Percentiles rank a stretch among this genome's conserved stretches.
These are phyloP conservation scores for Pythium aristosporum DNA, from an alignment of 352 stramenopile species.

Conservation along the genomic window DNA sequence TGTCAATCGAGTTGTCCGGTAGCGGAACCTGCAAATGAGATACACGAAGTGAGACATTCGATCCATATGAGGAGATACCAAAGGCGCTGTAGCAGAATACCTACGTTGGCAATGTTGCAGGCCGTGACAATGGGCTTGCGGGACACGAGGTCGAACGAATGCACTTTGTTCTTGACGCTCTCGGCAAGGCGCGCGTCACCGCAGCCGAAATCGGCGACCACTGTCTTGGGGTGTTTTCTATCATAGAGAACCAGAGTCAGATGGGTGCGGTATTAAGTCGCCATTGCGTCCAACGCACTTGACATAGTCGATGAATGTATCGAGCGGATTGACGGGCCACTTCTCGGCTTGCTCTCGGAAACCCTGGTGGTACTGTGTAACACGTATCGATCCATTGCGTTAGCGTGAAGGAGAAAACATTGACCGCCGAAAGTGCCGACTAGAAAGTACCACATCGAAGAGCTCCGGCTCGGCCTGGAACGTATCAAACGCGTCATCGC, in stretches of 20 bases:
- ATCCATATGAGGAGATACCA: background rate
- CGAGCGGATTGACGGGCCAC: slow-evolving; percentile 97
- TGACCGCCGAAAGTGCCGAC: background rate
- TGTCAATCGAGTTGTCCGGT: slow-evolving; percentile 86
- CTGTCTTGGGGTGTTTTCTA: slow-evolving; percentile 58
- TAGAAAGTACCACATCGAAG: slow-evolving; percentile 84
- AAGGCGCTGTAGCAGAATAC: background rate
- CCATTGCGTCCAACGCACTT: slow-evolving; percentile 45
- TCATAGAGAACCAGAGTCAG: background rate
- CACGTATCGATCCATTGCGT: slow-evolving; percentile 2
- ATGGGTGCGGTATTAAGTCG: background rate
- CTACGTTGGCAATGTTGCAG: slow-evolving; percentile 96
- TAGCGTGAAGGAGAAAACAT: background rate
- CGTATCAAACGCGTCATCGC: slow-evolving; percentile 82
- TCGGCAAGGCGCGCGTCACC: slow-evolving; percentile 95
- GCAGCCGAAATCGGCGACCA: slow-evolving; percentile 98
- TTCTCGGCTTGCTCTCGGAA: slow-evolving; percentile 96
- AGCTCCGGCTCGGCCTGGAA: slow-evolving; percentile 95
- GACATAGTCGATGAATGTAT: slow-evolving; percentile 96
- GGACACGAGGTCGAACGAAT: slow-evolving; percentile 98
- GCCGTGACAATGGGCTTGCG: slow-evolving; percentile 90
- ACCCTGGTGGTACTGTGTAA: slow-evolving; percentile 92
- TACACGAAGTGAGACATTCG: background rate
- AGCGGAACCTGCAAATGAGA: slow-evolving; percentile 86
- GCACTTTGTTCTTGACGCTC: slow-evolving; percentile 88